Conservation (phyloP, 1,139 yeast genomes). For the Geotrichum europaeum region DNA sequence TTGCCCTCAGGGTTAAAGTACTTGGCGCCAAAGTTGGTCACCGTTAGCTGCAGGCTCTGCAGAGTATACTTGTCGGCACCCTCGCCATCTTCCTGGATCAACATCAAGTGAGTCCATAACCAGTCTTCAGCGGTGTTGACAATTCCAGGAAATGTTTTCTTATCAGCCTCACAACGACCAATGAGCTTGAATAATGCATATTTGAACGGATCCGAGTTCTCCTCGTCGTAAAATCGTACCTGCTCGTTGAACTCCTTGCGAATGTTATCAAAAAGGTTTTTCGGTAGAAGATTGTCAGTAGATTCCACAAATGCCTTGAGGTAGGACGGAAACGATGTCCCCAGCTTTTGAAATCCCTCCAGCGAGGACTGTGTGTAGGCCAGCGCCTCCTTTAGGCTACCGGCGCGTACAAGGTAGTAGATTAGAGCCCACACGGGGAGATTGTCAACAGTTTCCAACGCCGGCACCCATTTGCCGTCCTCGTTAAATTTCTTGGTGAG, state of each 20-base stretch:
- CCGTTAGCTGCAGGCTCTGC: slow-evolving; percentile 59
- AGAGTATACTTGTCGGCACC: slow-evolving; percentile 69
- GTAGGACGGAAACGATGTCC: slow-evolving; percentile 75
- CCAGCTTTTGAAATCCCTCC: slow-evolving; percentile 68
- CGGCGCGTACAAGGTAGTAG: slow-evolving; percentile 79
- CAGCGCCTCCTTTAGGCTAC: slow-evolving; percentile 71
- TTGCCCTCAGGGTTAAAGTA: slow-evolving; percentile 60
- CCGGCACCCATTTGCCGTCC: slow-evolving; percentile 46
- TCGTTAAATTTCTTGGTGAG: slow-evolving; percentile 41
- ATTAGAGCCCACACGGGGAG: slow-evolving; percentile 89
- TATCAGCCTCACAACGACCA: slow-evolving; percentile 81
- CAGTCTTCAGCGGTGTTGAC: slow-evolving; percentile 91
- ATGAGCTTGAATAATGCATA: slow-evolving; percentile 84
- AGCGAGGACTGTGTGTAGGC: slow-evolving; percentile 50
- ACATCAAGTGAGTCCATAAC: slow-evolving; percentile 87
- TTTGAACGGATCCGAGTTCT: slow-evolving; percentile 72
- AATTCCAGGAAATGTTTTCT: slow-evolving; percentile 65
- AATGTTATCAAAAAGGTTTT: slow-evolving; percentile 65
- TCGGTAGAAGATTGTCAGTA: slow-evolving; percentile 49
- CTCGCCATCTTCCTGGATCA: slow-evolving; percentile 56
- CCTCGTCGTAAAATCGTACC: slow-evolving; percentile 58
- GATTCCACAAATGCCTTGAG: slow-evolving; percentile 65
- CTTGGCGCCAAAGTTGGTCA: slow-evolving; percentile 66
- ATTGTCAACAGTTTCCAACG: slow-evolving; percentile 64
- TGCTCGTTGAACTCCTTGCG: slow-evolving; percentile 81